A percentile compares a stretch with the other conserved stretches of the same genome.
Evolutionary conservation across 2,329 filamentous ascomycete genomes (phyloP).

Genomic region (Phyllosticta paracitricarpa): DNA sequence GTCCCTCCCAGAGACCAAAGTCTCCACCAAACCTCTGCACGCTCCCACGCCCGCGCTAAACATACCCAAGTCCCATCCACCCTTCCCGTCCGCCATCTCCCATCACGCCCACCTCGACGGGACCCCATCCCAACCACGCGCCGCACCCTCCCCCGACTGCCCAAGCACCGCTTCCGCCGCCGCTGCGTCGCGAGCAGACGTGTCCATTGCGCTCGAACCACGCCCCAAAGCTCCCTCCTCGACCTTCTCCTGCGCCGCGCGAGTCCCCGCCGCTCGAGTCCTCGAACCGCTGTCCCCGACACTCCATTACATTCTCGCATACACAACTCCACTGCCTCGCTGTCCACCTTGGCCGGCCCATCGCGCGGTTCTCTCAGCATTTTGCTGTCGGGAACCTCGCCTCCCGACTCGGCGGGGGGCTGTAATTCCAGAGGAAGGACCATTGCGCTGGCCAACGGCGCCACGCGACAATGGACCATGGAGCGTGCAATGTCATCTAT

Average conservation of each 20-base stretch:
- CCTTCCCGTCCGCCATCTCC: background rate
- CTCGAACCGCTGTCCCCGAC: background rate
- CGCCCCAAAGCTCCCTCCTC: background rate
- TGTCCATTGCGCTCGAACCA: conserved; percentile 11
- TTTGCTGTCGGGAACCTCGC: conserved; percentile 10
- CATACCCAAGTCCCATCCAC: background rate
- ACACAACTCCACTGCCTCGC: background rate
- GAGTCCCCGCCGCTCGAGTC: background rate
- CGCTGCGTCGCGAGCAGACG: conserved; percentile 2
- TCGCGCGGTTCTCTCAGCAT: background rate
- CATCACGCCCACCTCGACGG: background rate
- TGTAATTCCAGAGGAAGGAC: conserved; percentile 7
- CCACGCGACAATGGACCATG: conserved; percentile 29
- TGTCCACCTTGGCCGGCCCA: background rate
- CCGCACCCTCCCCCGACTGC: background rate
- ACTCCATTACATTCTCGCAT: background rate
- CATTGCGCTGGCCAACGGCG: conserved; percentile 6
- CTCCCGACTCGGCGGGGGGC: conserved; percentile 11
- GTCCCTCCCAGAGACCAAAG: background rate
- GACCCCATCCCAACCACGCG: background rate
- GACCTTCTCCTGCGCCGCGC: background rate
- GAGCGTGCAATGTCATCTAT: conserved; percentile 36
- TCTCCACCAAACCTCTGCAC: background rate
- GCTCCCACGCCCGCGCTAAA: background rate
- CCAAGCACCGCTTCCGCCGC: background rate